Evolutionary conservation across 805 yeast genomes (phyloP), one percentile per base, ranked within the genome.

Genomic region (Wickerhamomyces pijperi): DNA sequence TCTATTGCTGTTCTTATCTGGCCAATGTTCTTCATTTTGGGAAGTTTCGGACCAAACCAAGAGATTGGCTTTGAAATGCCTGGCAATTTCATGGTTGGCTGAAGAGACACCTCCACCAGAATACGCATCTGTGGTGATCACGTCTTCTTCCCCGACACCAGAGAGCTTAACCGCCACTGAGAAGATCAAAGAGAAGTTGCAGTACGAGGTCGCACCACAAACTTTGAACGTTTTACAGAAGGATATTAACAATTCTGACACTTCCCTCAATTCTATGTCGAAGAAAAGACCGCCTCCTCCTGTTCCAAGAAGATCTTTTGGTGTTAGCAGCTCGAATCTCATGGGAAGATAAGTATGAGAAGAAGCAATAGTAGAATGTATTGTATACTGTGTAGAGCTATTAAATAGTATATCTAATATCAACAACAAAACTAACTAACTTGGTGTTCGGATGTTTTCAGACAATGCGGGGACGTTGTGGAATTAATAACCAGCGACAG

Each of bases 1-100:
- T 6, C 58, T 80, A 8, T 60, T 86, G 34, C 54, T 61, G 9
- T 69, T 72, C 48, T 59, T 84, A 11, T 56, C 65, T 14, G 48
- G 57, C 13, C 44, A 48, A 40, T 51, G 46, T 16, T 42, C 54
- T 5, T 58, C 55, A 34, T 58, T 61, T 15, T 68, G 67, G 46
- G 55, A 54, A 25, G 53, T 58, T 5, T 43, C 61, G 2, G 58
- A 57, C 7, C 59, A 64, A 0, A 70, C 74, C 1, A 63, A 64
- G 36, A 54, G 64, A 32, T 46, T 72, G 34, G 66, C 77, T 1
- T 45, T 48, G 42, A 42, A 60, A 46, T 41, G 56, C 46, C 29
- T 54, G 2, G 32, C 42, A 0, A 38, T 54, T 1, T n/a, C n/a
- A 3, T 65, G 70, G 70, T 41, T 63, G 19, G 18, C 20, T 15